These are phyloP conservation scores for Coriaria nepalensis DNA, from an alignment of 306 rosid genomes.

Conservation along the genomic window DNA sequence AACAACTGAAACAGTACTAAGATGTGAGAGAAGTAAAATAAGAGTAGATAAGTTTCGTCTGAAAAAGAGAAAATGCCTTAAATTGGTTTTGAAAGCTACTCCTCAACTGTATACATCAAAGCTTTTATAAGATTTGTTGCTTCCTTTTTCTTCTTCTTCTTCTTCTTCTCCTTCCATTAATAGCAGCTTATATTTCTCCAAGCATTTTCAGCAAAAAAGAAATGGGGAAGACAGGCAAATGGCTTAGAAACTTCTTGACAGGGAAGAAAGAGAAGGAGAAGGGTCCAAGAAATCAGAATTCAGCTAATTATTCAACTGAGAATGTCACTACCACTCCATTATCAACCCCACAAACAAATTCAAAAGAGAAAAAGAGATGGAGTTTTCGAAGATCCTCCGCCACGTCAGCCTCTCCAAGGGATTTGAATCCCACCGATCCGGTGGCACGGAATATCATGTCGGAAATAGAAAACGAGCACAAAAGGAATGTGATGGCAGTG, in stretches of 20 bases:
- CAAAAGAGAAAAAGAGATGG: constrained; percentile 23
- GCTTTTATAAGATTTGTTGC: too few relatives aligned
- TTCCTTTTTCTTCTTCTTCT: too few relatives aligned
- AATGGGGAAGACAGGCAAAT: constrained; percentile 80
- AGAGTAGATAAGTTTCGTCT: too few relatives aligned
- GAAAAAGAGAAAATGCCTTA: too few relatives aligned
- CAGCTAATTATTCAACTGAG: constrained; percentile 16
- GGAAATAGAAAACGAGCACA: neutral
- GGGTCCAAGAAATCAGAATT: constrained; percentile 18
- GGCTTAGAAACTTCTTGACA: constrained; percentile 60
- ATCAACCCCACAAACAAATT: constrained; percentile 22
- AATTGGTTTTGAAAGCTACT: too few relatives aligned
- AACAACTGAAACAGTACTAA: too few relatives aligned
- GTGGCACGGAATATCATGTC: too few relatives aligned
- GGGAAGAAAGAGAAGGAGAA: constrained; percentile 45
- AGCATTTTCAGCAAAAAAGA: neutral
- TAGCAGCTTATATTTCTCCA: constrained; percentile 11
- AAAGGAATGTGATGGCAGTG: neutral
- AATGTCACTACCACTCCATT: constrained; percentile 26
- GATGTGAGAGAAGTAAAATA: too few relatives aligned
- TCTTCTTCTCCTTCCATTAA: neutral
- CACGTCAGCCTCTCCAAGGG: too few relatives aligned
- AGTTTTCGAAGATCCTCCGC: neutral
- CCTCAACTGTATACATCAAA: too few relatives aligned
- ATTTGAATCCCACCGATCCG: too few relatives aligned